phyloP scores from a whole-genome alignment of 805 yeast species.

The Yarrowia sp. region DNA sequence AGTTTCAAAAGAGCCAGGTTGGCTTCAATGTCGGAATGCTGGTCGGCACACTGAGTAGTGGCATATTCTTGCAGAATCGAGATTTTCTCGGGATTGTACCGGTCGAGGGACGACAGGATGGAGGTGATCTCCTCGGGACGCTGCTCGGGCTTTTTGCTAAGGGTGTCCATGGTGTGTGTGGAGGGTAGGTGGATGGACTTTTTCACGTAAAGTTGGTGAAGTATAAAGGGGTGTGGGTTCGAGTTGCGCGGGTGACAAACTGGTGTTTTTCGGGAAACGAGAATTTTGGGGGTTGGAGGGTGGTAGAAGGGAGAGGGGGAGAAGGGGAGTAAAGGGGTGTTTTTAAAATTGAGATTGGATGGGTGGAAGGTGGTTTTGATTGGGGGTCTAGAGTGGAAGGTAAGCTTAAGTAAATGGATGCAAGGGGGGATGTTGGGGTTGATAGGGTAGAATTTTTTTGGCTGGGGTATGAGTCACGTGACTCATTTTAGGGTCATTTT shows the following conservation, averaged over 20 bases:
- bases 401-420: too few relatives aligned
- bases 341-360: too few relatives aligned
- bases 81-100: constrained; percentile 47
- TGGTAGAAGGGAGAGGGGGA: too few relatives aligned
- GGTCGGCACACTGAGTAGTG: constrained; percentile 41
- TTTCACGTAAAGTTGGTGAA: not conserved
- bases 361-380: too few relatives aligned
- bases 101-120: constrained; percentile 44
- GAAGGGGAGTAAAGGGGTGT: too few relatives aligned
- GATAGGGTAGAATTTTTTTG: too few relatives aligned
- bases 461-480: too few relatives aligned
- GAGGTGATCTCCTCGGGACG: constrained; percentile 45
- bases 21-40: constrained; percentile 45
- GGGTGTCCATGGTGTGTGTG: constrained; percentile 21
- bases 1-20: constrained; percentile 49
- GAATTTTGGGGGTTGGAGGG: too few relatives aligned
- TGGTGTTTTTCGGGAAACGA: not conserved
- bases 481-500: too few relatives aligned
- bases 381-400: too few relatives aligned
- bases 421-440: too few relatives aligned
- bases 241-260: not conserved
- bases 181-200: not conserved
- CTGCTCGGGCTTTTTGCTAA: constrained; percentile 22
- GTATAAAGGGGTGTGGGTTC: not conserved
- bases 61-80: constrained; percentile 48